Evolutionary conservation across 2,329 filamentous ascomycete genomes (phyloP), one percentile per base, ranked within the genome.

Genomic region (Aspergillus sp.): DNA sequence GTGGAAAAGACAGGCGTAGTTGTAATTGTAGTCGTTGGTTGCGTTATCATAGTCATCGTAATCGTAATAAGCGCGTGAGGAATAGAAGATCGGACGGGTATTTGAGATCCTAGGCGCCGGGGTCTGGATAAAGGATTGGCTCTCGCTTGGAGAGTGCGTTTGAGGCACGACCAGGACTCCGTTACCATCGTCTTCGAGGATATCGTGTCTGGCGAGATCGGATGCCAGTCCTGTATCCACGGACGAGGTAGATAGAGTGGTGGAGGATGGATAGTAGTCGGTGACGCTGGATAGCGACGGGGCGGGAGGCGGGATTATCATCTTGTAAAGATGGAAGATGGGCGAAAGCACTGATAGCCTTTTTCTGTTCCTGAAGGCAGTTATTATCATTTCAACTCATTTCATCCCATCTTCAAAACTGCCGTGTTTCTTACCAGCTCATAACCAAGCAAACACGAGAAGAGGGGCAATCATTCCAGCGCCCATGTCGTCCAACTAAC

Each of bases 1-100:
- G 49, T 72, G 66, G 60, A 74, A 74, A n/a, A 74, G 62, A 49
- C 72, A 74, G 19, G 56, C 54, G 49, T 68, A 70, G 30, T 48
- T 49, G 37, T 53, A 53, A 13, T 53, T 42, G 13, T 46, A 30
- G 27, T 27, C 9, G 13, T 15, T 42, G 44, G 44, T 43, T 12
- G 43, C 53, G 30, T 51, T 52, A 44, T 44, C 19, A 19, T 41
- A 19, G 15, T 41, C 37, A 12, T 39, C 17, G 10, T 22, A 12
- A 19, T 20, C 37, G 9, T 17, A 35, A 35, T 9, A n/a, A 35
- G 33, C 15, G 15, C 33, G 13, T 35, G 51, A 12, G 9, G 25
- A 12, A 30, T 30, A 30, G 25, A 30, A 30, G 10, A 30, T 30
- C 25, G 25, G 25, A 5, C 25, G 25, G 25, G 25, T 30, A 30